phyloP scores from a whole-genome alignment of 2,329 filamentous ascomycete genomes.

The Fusarium heterosporum region DNA sequence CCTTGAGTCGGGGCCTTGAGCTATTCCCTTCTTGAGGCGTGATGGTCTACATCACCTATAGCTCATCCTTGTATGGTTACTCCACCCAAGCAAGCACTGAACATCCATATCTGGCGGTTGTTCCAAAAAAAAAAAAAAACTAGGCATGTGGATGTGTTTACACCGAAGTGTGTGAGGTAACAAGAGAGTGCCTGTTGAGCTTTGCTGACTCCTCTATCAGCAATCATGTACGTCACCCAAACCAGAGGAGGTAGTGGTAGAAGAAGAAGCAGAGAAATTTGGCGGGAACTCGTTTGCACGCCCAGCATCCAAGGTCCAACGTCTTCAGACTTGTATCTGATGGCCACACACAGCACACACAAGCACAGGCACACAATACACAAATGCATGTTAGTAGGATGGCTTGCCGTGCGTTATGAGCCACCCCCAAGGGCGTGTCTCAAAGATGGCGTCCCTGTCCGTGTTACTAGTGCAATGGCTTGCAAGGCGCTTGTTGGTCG shows the following conservation, averaged over 20 bases:
- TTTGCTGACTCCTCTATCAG: conserved; percentile 12
- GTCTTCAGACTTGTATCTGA: conserved; percentile 33
- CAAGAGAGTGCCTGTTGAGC: conserved; percentile 19
- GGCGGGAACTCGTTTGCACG: conserved; percentile 36
- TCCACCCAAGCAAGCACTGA: conserved; percentile 27
- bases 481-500: conserved; percentile 25
- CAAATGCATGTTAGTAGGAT: conserved; percentile 37
- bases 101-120: conserved; percentile 26
- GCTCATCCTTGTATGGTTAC: conserved; percentile 28
- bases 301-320: conserved; percentile 12
- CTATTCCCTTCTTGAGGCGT: conserved; percentile 18
- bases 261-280: background rate
- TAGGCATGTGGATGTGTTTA: conserved; percentile 28
- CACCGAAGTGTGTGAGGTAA: conserved; percentile 24
- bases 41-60: conserved; percentile 17
- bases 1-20: conserved; percentile 25
- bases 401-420: conserved; percentile 29
- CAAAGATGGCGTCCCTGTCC: conserved; percentile 29
- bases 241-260: conserved; percentile 23
- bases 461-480: conserved; percentile 35
- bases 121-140: conserved; percentile 17
- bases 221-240: conserved; percentile 21
- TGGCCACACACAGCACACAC: conserved; percentile 36
- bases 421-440: conserved; percentile 36
- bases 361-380: conserved; percentile 44